Evolutionary conservation across 176 grass and related monocot species (phyloP), one percentile per base, ranked within the genome.

Genomic region (Musa itinerans): DNA sequence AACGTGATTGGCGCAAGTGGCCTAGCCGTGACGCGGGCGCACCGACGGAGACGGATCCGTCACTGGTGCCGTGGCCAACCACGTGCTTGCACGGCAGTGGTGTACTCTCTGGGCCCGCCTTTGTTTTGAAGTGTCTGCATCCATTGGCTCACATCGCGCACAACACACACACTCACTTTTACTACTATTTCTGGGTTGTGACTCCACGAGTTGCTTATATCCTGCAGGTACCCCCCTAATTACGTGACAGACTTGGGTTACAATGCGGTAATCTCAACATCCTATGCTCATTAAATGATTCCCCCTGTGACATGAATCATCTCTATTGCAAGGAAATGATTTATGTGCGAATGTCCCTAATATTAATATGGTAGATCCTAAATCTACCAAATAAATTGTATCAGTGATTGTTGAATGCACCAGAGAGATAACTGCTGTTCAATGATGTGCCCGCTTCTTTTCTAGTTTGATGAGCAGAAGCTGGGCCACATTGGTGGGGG

Each of bases 181-280:
- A 27, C 26, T 27, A 2, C 26, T 27, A 27, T 27, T 27, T 27
- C 26, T 27, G 26, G 26, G 26, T 27, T 59, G 12, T 59, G 16
- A 16, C 5, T 16, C 19, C 0, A 59, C 19, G 56, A 16, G 4
- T 9, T 51, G 51, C 10, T 52, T 84, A n/a, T 58, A 22, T 76
- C 22, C 12, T 63, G n/a, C 74, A 76, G 95, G 82, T 99, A 92
- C 77, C 82, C 88, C 11, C 95, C 95, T 0, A 87, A 85, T 68
- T 99, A 92, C 86, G 81, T 99, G 78, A 53, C 88, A 1, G 95
- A 99, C 69, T 2, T 94, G 81, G 76, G 84, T 85, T 99, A 89
- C 85, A 94, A 86, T 71, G 78, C 90, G 81, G 91, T 99, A 91
- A 87, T 49, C n/a, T 53, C 56, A 1, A 19, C 21, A 59, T 53